Conservation (phyloP, 2,329 filamentous ascomycete species). For the Dissoconium aciculare region DNA sequence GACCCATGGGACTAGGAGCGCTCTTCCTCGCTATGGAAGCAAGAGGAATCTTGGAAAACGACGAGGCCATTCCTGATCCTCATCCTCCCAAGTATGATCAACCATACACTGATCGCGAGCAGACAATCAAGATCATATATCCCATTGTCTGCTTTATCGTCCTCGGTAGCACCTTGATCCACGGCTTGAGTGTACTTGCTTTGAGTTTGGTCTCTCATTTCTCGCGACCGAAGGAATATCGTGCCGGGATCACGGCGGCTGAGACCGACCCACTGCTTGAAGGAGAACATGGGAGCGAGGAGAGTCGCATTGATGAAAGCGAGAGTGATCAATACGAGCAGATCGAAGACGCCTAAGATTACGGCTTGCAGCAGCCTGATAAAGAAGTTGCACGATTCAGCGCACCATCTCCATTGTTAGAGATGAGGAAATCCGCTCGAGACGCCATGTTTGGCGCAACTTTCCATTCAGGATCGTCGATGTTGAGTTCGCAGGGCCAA, state of each 20-base stretch:
- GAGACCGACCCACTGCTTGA: slow-evolving; percentile 37
- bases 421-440: no score
- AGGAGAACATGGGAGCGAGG: slow-evolving; percentile 30
- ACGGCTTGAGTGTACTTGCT: slow-evolving; percentile 38
- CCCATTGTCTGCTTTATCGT: slow-evolving; percentile 42
- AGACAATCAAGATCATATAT: slow-evolving; percentile 36
- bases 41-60: slow-evolving; percentile 37
- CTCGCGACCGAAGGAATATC: slow-evolving; percentile 30
- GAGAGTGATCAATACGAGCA: slow-evolving; percentile 17
- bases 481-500: no score
- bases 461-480: no score
- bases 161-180: slow-evolving; percentile 38
- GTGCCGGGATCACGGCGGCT: slow-evolving; percentile 34
- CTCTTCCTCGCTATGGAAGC: slow-evolving; percentile 44
- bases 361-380: slow-evolving; percentile 13
- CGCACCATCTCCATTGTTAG: no score
- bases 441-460: no score
- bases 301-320: slow-evolving; percentile 20
- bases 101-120: not conserved
- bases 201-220: slow-evolving; percentile 38
- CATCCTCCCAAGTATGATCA: slow-evolving; percentile 25
- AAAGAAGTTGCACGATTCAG: slow-evolving; percentile 3
- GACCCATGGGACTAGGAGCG: slow-evolving; percentile 42
- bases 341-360: slow-evolving; percentile 3
- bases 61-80: slow-evolving; percentile 30